Base-by-base conservation (phyloP, 495 filamentous ascomycete species). In the Trichoderma reesei region DNA sequence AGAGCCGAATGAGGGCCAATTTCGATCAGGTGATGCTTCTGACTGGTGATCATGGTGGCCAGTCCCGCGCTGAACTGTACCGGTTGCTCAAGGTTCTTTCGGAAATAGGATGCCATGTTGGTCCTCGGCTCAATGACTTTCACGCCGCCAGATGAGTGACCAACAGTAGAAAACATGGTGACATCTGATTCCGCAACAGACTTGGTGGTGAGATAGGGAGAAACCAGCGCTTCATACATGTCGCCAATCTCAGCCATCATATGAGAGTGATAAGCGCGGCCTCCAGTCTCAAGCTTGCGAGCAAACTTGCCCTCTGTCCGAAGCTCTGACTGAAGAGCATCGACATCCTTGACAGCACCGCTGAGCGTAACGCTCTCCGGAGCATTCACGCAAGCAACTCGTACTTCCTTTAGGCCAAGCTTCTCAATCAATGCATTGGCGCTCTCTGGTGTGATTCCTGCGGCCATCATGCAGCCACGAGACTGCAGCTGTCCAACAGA, bases 1-100 rank as follows among this genome's bases (percentile, higher is more conserved):
- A 91, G 75, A 1, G 87, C 84, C 6, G 79, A 74, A 65, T 90
- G 87, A 36, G 88, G 86, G 0, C 88, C 88, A 31, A 89, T 73
- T 66, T 90, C 87, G 18, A 90, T 61, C 7, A 72, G 36, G 13
- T 20, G 70, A 9, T 63, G 71, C 69, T 68, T 72, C 10, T 75
- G 67, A 5, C 70, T 67, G 64, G 75, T 65, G 9, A 78, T 62
- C 63, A 80, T 69, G 41, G 65, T 68, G 42, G 69, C 65, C 8
- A 79, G 65, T 2, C 76, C 78, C 20, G 77, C 72, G 3, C 76
- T 73, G 66, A 84, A 85, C 42, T 70, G 72, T 16, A 85, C 83
- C 0, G 82, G 74, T 60, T 76, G 78, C 1, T 81, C 78, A n/a
- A 85, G 74, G 66, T 85, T 85, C 62, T 77, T 69, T 5, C 79